Conservation (phyloP, 1,284 basidiomycete genomes). For the Volvariella volvacea region DNA sequence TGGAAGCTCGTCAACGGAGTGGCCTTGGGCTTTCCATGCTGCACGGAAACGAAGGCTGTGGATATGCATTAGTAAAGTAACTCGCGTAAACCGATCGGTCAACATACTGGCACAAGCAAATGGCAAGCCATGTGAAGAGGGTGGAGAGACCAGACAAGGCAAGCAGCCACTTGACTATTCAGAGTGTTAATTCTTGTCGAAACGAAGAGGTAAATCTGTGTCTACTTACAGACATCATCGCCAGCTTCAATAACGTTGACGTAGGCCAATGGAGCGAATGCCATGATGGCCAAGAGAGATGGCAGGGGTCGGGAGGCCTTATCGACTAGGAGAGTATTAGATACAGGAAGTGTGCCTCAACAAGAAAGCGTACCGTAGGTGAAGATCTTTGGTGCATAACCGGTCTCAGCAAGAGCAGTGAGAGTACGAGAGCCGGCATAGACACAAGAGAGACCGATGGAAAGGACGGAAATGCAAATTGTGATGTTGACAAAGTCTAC, state of each 20-base stretch:
- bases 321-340: conserved; percentile 21
- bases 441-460: conserved; percentile 62
- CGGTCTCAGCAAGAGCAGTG: conserved; percentile 61
- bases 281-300: conserved; percentile 28
- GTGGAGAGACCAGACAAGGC: conserved; percentile 37
- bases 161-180: conserved; percentile 32
- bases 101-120: conserved; percentile 38
- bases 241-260: conserved; percentile 27
- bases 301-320: conserved; percentile 36
- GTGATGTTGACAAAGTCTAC: conserved; percentile 59
- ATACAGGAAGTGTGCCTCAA: conserved; percentile 9
- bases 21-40: conserved; percentile 35
- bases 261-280: conserved; percentile 32
- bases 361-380: too few relatives aligned
- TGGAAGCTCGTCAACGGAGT: conserved; percentile 36
- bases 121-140: conserved; percentile 36
- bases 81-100: background rate
- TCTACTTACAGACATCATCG: conserved; percentile 28
- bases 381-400: conserved; percentile 60
- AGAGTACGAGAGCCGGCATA: conserved; percentile 63
- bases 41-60: conserved; percentile 34
- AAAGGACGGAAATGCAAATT: conserved; percentile 66
- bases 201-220: background rate
- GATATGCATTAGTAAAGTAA: background rate
- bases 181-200: background rate